Percentiles rank a stretch among this genome's conserved stretches.
Evolutionary conservation across 805 yeast genomes (phyloP).

Genomic region (Candida hungchunana): DNA sequence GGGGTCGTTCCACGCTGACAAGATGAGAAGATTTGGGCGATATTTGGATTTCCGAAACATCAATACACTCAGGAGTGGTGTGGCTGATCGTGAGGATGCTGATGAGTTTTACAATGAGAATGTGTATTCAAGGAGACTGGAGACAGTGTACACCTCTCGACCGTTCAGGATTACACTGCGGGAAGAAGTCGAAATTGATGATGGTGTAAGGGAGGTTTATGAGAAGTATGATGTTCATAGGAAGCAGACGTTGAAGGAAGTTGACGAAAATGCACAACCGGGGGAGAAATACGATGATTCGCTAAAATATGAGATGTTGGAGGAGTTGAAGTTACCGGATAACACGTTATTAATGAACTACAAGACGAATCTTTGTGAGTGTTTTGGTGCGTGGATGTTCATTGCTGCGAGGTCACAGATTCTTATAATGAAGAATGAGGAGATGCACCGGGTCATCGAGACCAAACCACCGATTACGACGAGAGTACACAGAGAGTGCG

Average conservation of each 20-base stretch:
- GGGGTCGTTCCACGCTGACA: constrained; percentile 15
- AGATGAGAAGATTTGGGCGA: constrained; percentile 10
- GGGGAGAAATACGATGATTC: constrained; percentile 18
- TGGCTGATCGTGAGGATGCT: constrained; percentile 14
- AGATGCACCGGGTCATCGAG: constrained; percentile 1
- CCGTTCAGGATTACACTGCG: constrained; percentile 6
- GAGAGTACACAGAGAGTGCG: constrained; percentile 34
- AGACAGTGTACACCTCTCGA: constrained; percentile 6
- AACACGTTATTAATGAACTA: constrained; percentile 5
- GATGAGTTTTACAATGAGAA: constrained; percentile 17
- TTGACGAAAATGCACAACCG: neutral
- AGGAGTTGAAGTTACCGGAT: neutral
- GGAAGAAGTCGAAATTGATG: constrained; percentile 9
- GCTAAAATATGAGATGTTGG: constrained; percentile 3
- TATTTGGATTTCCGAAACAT: constrained; percentile 15
- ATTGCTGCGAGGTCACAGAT: constrained; percentile 14
- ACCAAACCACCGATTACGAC: constrained; percentile 18
- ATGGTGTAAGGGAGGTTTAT: constrained; percentile 10
- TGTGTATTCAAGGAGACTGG: constrained; percentile 4
- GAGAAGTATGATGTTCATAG: constrained; percentile 19
- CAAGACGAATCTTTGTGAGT: constrained; percentile 22
- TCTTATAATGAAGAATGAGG: constrained; percentile 8
- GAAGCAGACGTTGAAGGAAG: constrained; percentile 5
- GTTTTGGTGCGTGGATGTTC: constrained; percentile 9
- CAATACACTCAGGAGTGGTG: constrained; percentile 7